Base-by-base conservation (phyloP, 78 protist species). In the Fonticula alba region DNA sequence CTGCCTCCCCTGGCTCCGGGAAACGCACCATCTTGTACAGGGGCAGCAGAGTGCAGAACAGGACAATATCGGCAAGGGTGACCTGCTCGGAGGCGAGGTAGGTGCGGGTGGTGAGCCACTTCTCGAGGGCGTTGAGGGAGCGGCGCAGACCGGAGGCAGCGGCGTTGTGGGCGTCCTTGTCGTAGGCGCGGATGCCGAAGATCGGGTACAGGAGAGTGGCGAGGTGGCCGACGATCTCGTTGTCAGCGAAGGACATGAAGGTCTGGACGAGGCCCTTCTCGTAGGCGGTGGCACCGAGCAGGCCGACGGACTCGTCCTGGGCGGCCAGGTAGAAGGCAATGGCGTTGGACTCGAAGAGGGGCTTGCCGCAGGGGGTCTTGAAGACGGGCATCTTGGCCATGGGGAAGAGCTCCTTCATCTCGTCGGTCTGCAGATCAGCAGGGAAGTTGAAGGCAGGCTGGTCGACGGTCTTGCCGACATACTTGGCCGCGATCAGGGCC, bases 21-120 rank as follows among this genome's bases (percentile, higher is more conserved):
- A 49, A 51, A 11, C 49, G 56, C 17, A 64, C 76, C 68, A 71
- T 31, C 66, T 54, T 33, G 85, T 60, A 81, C 62, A 71, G 58
- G 57, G 31, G n/a, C 56, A 47, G 0, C 33, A 84, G 74, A n/a
- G 71, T 38, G 52, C 69, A 65, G 50, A 63, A 71, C 46, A 83
- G 66, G 64, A 49, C 68, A 64, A 86, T 67, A 57, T 86, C 92
- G 37, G 92, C 92, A 1, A 71, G 52, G 0, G 86, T 33, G 43
- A 86, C 61, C 35, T 79, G 66, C 38, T 78, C 68, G 58, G 86
- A 87, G 29, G 72, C 81, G 14, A 86, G 57, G 85, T 56, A 83
- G 41, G 88, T 75, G 29, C 7, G 43, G 17, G 43, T 68, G 26
- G 67, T 68, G 69, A 75, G 51, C 40, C 82, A 72, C 57, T 55